Percentiles rank a stretch among this genome's conserved stretches.
Conservation (phyloP, 2,329 filamentous ascomycete genomes). For the Talaromyces sp. region DNA sequence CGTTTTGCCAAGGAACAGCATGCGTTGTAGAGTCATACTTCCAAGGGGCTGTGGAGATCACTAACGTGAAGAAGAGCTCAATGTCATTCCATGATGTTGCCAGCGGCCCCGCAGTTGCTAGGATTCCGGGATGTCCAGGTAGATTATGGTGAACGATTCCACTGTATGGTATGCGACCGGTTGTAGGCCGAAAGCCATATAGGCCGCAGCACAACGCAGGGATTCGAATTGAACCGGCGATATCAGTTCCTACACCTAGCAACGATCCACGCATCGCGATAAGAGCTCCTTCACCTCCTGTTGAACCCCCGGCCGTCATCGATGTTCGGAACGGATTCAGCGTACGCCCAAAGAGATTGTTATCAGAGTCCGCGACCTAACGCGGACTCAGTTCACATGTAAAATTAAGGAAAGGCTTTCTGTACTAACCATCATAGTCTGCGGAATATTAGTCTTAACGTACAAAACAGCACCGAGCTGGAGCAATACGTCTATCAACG, state of each 20-base stretch:
- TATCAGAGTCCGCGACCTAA: constrained; percentile 31
- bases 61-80: constrained; percentile 41
- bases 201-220: constrained; percentile 25
- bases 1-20: constrained; percentile 47
- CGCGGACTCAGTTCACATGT: not conserved
- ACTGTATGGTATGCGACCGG: constrained; percentile 20
- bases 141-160: constrained; percentile 17
- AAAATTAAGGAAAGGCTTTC: too few relatives aligned
- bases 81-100: constrained; percentile 29
- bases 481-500: constrained; percentile 38
- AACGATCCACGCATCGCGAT: constrained; percentile 59
- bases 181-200: constrained; percentile 25
- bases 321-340: constrained; percentile 39
- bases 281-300: constrained; percentile 58
- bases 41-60: constrained; percentile 45
- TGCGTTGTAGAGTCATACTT: constrained; percentile 43
- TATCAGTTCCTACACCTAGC: constrained; percentile 62
- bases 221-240: constrained; percentile 42
- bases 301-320: constrained; percentile 35
- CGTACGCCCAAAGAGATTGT: constrained; percentile 44
- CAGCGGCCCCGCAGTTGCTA: constrained; percentile 34
- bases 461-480: constrained; percentile 54
- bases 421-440: constrained; percentile 50
- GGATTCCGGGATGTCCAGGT: constrained; percentile 31
- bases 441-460: constrained; percentile 55